These are phyloP conservation scores for Guadua angustifolia DNA, from an alignment of 176 grass and related monocot species.

Conservation along the genomic window DNA sequence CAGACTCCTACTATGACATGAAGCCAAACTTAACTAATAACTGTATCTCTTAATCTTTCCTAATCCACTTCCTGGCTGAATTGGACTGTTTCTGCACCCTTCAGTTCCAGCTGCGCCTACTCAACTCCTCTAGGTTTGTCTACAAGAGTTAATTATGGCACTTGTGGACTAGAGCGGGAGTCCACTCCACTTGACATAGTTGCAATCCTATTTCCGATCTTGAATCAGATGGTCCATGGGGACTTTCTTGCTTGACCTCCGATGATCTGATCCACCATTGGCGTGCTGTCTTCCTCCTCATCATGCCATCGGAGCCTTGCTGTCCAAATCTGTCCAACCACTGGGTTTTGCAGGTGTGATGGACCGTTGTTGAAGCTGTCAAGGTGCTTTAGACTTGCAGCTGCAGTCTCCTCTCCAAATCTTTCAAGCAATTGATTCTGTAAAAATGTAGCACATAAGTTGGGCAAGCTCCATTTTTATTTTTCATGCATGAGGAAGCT, in stretches of 20 bases:
- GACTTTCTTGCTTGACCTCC: neutral
- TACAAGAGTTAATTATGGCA: constrained; percentile 5
- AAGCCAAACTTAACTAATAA: no score
- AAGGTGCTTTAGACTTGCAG: constrained; percentile 7
- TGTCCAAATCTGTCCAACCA: constrained; percentile 6
- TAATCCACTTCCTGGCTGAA: no score
- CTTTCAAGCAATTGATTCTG: neutral
- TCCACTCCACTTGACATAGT: constrained; percentile 1
- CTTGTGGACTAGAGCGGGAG: neutral
- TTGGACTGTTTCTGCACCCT: no score
- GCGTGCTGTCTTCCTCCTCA: neutral
- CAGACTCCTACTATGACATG: no score
- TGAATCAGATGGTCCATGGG: neutral
- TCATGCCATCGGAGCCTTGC: neutral
- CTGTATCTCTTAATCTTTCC: no score
- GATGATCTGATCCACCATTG: neutral
- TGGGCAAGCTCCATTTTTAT: constrained; percentile 15
- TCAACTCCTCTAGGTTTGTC: no score
- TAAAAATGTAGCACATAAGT: neutral
- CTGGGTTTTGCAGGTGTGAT: neutral
- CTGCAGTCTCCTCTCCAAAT: constrained; percentile 24
- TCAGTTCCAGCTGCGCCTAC: no score
- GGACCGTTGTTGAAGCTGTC: neutral
- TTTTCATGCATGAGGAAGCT: neutral
- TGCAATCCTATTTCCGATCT: neutral